A percentile compares a stretch with the other conserved stretches of the same genome.
phyloP scores from a whole-genome alignment of 352 stramenopile species.

The Peronospora destructor region DNA sequence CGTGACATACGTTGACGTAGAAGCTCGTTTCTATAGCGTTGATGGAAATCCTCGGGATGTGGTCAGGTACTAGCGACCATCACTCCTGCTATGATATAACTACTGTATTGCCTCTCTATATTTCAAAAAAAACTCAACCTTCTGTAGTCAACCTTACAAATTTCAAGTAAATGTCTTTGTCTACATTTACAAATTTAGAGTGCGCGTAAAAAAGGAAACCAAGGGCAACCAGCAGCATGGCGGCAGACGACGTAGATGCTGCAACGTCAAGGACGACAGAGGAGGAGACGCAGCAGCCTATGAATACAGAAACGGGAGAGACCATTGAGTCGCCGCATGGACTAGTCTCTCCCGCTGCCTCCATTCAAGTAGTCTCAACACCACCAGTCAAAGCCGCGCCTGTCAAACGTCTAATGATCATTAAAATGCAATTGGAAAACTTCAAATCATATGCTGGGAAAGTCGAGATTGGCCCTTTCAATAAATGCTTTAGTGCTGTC shows the following conservation, averaged over 20 bases:
- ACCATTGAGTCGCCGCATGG: neutral
- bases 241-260: conserved; percentile 6
- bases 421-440: conserved; percentile 97
- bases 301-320: conserved; percentile 3
- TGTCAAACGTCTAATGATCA: conserved; percentile 91
- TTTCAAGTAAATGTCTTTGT: neutral
- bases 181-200: conserved; percentile 26
- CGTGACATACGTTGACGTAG: no score
- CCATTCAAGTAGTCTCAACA: no score
- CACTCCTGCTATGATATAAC: no score
- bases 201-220: conserved; percentile 12
- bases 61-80: no score
- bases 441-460: conserved; percentile 99
- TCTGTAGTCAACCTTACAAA: no score
- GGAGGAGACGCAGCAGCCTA: neutral
- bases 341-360: neutral
- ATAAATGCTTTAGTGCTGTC: conserved; percentile 98
- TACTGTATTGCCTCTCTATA: no score
- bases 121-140: no score
- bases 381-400: conserved; percentile 21
- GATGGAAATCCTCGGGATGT: no score
- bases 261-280: conserved; percentile 1
- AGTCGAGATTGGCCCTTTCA: conserved; percentile 96
- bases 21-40: no score
- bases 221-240: conserved; percentile 2